Conservation (phyloP, 805 yeast genomes). For the Soucietia sequanensis region DNA sequence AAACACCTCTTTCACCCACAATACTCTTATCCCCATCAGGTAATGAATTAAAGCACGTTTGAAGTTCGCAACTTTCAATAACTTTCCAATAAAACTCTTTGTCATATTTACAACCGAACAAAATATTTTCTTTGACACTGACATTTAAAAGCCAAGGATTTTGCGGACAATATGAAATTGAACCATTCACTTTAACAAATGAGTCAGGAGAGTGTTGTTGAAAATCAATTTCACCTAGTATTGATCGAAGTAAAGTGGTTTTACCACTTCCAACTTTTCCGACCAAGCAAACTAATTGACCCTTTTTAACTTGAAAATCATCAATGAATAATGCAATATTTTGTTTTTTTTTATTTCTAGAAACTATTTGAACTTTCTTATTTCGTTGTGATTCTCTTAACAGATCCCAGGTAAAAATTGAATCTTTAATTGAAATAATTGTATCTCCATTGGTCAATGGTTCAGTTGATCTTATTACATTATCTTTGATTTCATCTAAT, state of each 20-base stretch:
- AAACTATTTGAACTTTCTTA: slow-evolving; percentile 4
- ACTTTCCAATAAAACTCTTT: slow-evolving; percentile 19
- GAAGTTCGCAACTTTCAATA: slow-evolving; percentile 23
- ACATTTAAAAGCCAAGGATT: slow-evolving; percentile 26
- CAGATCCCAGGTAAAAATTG: slow-evolving; percentile 15
- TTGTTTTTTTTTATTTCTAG: not conserved
- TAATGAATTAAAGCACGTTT: slow-evolving; percentile 21
- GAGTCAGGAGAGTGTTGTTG: slow-evolving; percentile 2
- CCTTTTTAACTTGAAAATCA: slow-evolving; percentile 20
- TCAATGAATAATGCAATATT: slow-evolving; percentile 15
- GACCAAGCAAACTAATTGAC: slow-evolving; percentile 23
- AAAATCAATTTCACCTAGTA: slow-evolving; percentile 21
- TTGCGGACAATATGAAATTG: slow-evolving; percentile 26
- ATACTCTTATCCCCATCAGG: slow-evolving; percentile 27
- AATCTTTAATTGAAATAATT: slow-evolving; percentile 10
- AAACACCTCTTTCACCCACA: slow-evolving; percentile 29
- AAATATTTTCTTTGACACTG: slow-evolving; percentile 22
- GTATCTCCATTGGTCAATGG: slow-evolving; percentile 7
- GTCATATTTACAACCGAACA: slow-evolving; percentile 23
- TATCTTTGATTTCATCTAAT: slow-evolving; percentile 4
- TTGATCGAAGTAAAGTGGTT: slow-evolving; percentile 20
- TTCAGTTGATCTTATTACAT: slow-evolving; percentile 4
- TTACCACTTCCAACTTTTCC: slow-evolving; percentile 29
- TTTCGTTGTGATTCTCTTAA: not conserved
- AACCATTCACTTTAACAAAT: slow-evolving; percentile 15